Evolutionary conservation across 2,329 filamentous ascomycete genomes (phyloP).

Genomic region (Colletotrichum sp.): DNA sequence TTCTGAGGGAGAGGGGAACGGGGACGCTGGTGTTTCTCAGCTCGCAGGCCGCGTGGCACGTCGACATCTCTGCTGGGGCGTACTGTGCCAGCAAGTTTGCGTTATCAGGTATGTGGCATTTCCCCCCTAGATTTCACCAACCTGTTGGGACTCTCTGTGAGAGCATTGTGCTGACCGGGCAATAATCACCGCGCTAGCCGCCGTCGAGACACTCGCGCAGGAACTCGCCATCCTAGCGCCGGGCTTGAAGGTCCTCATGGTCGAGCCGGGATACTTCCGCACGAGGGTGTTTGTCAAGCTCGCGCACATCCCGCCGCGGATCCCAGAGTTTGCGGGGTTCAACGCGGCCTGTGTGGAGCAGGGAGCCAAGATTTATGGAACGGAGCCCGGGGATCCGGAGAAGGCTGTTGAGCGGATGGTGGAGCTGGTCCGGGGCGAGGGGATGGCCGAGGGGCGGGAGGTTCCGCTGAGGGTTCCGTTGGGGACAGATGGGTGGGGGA

Average conservation of each 20-base stretch:
- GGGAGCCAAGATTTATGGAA: neutral
- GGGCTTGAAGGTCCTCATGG: slow-evolving; percentile 37
- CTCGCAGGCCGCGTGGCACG: slow-evolving; percentile 37
- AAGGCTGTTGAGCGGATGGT: slow-evolving; percentile 57
- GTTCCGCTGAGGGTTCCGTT: slow-evolving; percentile 54
- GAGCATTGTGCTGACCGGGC: neutral
- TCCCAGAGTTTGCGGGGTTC: neutral
- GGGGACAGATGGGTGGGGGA: slow-evolving; percentile 55
- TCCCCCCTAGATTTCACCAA: neutral
- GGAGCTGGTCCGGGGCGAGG: slow-evolving; percentile 55
- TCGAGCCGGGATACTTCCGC: slow-evolving; percentile 52
- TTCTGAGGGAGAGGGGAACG: slow-evolving; percentile 29
- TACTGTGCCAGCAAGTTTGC: slow-evolving; percentile 37
- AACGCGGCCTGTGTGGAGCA: neutral
- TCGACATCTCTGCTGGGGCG: slow-evolving; percentile 30
- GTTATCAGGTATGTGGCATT: slow-evolving; percentile 26
- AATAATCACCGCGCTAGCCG: slow-evolving; percentile 17
- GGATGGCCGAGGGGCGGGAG: slow-evolving; percentile 28
- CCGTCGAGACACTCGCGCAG: slow-evolving; percentile 34
- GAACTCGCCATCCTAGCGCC: slow-evolving; percentile 26
- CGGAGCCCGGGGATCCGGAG: slow-evolving; percentile 50
- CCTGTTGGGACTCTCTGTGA: neutral
- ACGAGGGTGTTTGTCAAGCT: slow-evolving; percentile 28
- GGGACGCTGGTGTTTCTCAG: slow-evolving; percentile 38
- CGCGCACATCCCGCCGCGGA: neutral